phyloP scores from a whole-genome alignment of 2,329 filamentous ascomycete species.

The Verticillium tricorpus region DNA sequence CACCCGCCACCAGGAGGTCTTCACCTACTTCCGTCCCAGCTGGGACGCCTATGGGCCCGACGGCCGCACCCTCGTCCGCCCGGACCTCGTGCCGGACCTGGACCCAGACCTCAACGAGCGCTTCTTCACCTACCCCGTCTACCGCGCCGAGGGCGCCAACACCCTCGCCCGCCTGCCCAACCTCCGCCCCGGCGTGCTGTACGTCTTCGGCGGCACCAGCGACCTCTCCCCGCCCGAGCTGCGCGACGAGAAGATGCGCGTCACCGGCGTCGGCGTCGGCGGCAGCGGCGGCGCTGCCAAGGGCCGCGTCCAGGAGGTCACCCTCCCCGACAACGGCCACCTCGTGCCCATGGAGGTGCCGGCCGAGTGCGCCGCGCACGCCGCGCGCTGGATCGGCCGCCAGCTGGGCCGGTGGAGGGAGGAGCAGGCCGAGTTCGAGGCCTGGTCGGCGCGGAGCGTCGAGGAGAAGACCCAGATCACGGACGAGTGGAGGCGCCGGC shows the following conservation, averaged over 20 bases:
- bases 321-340: constrained; percentile 66
- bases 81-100: constrained; percentile 39
- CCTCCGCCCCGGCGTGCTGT: constrained; percentile 62
- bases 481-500: constrained; percentile 52
- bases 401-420: constrained; percentile 53
- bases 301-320: constrained; percentile 63
- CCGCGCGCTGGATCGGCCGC: constrained; percentile 50
- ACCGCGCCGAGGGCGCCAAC: constrained; percentile 58
- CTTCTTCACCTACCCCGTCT: constrained; percentile 50
- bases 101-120: constrained; percentile 31
- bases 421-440: constrained; percentile 52
- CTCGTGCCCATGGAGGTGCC: constrained; percentile 81
- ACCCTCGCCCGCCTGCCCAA: constrained; percentile 54
- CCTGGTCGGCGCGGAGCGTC: constrained; percentile 46
- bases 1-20: constrained; percentile 83
- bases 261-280: constrained; percentile 61
- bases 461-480: constrained; percentile 53
- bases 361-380: constrained; percentile 56
- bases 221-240: constrained; percentile 47
- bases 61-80: constrained; percentile 33
- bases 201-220: constrained; percentile 61
- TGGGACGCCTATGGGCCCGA: constrained; percentile 37
- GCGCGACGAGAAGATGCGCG: constrained; percentile 51
- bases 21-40: constrained; percentile 66
- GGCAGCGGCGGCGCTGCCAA: constrained; percentile 62